Conservation (phyloP, 225 moss, liverwort and hornwort species). For the Sphagnum contortum region DNA sequence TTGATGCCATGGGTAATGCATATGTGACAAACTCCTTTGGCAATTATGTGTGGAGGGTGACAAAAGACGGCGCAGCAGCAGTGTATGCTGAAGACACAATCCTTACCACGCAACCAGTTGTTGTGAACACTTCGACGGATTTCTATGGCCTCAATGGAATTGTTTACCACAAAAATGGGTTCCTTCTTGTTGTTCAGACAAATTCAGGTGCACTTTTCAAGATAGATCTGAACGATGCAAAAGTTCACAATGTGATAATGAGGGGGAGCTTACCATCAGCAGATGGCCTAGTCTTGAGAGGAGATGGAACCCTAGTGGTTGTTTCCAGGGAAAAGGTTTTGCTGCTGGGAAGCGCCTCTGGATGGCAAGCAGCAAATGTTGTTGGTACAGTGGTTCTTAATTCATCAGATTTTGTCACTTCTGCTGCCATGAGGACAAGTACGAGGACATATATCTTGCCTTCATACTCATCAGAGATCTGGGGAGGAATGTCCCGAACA, state of each 20-base stretch:
- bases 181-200: constrained; percentile 43
- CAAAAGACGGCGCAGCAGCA: constrained; percentile 31
- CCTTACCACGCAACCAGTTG: constrained; percentile 26
- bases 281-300: constrained; percentile 57
- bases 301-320: constrained; percentile 57
- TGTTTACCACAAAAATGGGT: constrained; percentile 30
- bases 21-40: constrained; percentile 53
- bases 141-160: constrained; percentile 43
- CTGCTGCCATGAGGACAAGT: constrained; percentile 19
- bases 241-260: constrained; percentile 30
- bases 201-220: constrained; percentile 71
- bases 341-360: constrained; percentile 47
- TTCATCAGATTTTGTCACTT: constrained; percentile 21
- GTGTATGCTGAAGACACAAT: constrained; percentile 27
- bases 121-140: constrained; percentile 3
- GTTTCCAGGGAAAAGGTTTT: constrained; percentile 52
- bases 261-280: constrained; percentile 34
- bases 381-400: constrained; percentile 47
- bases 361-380: constrained; percentile 58
- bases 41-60: constrained; percentile 76
- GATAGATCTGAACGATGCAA: constrained; percentile 28
- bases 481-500: constrained; percentile 17
- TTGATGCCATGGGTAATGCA: constrained; percentile 41
- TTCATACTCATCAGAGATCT: constrained; percentile 2
- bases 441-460: constrained; percentile 34